Evolutionary conservation across 345 rosid genomes (phyloP).

Genomic region (Ceriops tagal): DNA sequence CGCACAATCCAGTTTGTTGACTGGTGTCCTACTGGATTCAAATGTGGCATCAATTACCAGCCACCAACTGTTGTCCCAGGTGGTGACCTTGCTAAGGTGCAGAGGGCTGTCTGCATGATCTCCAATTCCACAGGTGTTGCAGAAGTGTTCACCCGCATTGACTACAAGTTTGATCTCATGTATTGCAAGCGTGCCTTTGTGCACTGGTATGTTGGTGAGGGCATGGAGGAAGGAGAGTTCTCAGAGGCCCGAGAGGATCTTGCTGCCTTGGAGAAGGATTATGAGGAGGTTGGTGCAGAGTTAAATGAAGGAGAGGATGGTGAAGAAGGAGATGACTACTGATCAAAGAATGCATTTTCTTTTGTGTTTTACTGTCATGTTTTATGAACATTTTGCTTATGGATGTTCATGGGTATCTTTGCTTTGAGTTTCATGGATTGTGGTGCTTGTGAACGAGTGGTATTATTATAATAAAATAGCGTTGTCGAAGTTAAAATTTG

Average conservation of each 20-base stretch:
- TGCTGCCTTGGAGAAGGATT: slow-evolving; percentile 28
- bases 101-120: slow-evolving; percentile 30
- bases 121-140: slow-evolving; percentile 28
- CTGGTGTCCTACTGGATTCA: slow-evolving; percentile 30
- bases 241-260: slow-evolving; percentile 29
- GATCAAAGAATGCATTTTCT: not conserved
- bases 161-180: slow-evolving; percentile 28
- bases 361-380: not conserved
- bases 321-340: slow-evolving; percentile 21
- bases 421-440: too few relatives aligned
- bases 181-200: slow-evolving; percentile 25
- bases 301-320: slow-evolving; percentile 19
- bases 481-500: too few relatives aligned
- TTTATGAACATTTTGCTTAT: not conserved
- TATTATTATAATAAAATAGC: too few relatives aligned
- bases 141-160: slow-evolving; percentile 26
- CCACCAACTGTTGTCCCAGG: slow-evolving; percentile 30
- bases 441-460: too few relatives aligned
- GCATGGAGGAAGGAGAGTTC: slow-evolving; percentile 31
- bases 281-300: slow-evolving; percentile 27
- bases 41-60: slow-evolving; percentile 28
- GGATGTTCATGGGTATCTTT: not conserved
- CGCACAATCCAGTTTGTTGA: slow-evolving; percentile 30
- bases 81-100: slow-evolving; percentile 27
- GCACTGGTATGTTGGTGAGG: slow-evolving; percentile 31